phyloP scores from a whole-genome alignment of 2,329 filamentous ascomycete species.

The Trichophyton simii region DNA sequence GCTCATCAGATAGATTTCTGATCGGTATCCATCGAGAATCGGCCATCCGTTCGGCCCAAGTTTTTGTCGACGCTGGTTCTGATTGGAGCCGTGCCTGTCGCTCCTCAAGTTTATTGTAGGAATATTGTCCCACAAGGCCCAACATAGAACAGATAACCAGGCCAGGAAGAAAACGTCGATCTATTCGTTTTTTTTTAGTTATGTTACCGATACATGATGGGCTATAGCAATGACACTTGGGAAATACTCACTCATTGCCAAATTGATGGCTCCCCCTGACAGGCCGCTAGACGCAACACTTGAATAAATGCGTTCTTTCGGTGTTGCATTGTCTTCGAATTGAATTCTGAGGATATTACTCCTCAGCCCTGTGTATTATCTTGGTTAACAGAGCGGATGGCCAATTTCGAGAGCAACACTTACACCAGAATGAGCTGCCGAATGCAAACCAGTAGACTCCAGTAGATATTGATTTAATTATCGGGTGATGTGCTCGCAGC shows the following conservation, averaged over 20 bases:
- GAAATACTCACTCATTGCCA: constrained; percentile 38
- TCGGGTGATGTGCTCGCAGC: constrained; percentile 51
- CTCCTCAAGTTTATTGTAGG: constrained; percentile 41
- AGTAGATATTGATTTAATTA: constrained; percentile 58
- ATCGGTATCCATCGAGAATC: constrained; percentile 61
- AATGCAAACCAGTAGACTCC: constrained; percentile 72
- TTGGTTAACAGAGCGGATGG: constrained; percentile 9
- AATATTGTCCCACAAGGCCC: constrained; percentile 44
- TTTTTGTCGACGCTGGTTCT: constrained; percentile 21
- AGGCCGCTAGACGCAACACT: constrained; percentile 60
- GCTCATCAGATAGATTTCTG: constrained; percentile 55
- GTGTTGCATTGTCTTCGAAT: constrained; percentile 41
- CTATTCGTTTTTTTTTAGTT: constrained; percentile 27
- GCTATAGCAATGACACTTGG: background rate
- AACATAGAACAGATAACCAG: constrained; percentile 47
- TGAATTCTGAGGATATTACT: constrained; percentile 36
- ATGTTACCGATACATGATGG: constrained; percentile 12
- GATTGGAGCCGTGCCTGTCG: constrained; percentile 29
- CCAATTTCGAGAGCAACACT: constrained; percentile 19
- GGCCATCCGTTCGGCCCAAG: constrained; percentile 39
- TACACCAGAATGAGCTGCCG: constrained; percentile 65
- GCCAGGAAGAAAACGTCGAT: constrained; percentile 47
- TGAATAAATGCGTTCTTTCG: constrained; percentile 50
- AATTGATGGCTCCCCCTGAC: constrained; percentile 46
- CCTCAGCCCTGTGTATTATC: constrained; percentile 28